A percentile compares a stretch with the other conserved stretches of the same genome.
Evolutionary conservation across 352 stramenopile genomes (phyloP).

Genomic region (Phytopythium ostracodes): DNA sequence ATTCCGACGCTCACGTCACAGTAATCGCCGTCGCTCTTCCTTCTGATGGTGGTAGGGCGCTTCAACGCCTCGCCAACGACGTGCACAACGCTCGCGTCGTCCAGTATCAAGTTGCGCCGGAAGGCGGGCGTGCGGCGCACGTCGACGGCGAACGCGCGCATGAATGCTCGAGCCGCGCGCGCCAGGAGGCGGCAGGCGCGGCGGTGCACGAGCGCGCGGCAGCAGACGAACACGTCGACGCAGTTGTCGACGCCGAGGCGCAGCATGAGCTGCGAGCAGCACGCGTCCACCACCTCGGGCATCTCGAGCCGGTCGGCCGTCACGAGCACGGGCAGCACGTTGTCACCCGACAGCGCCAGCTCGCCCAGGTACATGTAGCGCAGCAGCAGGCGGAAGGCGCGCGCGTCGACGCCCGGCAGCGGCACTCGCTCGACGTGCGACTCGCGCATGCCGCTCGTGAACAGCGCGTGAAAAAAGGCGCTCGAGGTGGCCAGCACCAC

Average conservation of each 20-base stretch:
- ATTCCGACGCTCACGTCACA: neutral
- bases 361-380: slow-evolving; percentile 71
- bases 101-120: slow-evolving; percentile 37
- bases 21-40: slow-evolving; percentile 5
- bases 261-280: slow-evolving; percentile 70
- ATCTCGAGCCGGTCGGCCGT: slow-evolving; percentile 73
- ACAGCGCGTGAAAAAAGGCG: slow-evolving; percentile 72
- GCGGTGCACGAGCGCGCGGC: slow-evolving; percentile 48
- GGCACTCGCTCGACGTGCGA: slow-evolving; percentile 33
- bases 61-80: neutral
- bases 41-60: neutral
- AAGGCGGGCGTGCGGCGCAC: slow-evolving; percentile 57
- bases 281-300: slow-evolving; percentile 60
- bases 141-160: slow-evolving; percentile 57
- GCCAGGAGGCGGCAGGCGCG: slow-evolving; percentile 43
- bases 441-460: slow-evolving; percentile 75
- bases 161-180: slow-evolving; percentile 53
- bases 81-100: slow-evolving; percentile 8
- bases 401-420: slow-evolving; percentile 43
- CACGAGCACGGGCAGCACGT: slow-evolving; percentile 57
- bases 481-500: slow-evolving; percentile 57
- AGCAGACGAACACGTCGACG: slow-evolving; percentile 71
- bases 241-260: slow-evolving; percentile 63
- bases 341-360: slow-evolving; percentile 45
- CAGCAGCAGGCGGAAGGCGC: slow-evolving; percentile 46